Base-by-base conservation (phyloP, 2,329 filamentous ascomycete species). In the Chrysosporium keratinophilum region DNA sequence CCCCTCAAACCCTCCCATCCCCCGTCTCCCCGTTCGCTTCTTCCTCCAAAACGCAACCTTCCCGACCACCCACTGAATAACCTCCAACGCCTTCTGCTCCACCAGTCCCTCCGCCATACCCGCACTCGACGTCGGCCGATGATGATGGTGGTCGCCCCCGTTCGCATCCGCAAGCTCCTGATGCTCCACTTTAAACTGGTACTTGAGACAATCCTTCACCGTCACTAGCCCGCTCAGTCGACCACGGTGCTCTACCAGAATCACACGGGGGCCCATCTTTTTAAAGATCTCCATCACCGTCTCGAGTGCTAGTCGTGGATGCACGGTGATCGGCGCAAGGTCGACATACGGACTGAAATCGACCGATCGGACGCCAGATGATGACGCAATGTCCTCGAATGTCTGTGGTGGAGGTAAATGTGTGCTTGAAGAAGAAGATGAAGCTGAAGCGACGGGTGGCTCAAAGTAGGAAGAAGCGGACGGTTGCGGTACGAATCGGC, bases 281-380 rank as follows among this genome's bases (percentile, higher is more conserved):
- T 91, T 91, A 76, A 98, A 98, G 10, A 98, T 77, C 65, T 98
- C 93, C 89, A 98, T 96, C 33, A 95, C 91, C 0, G 93, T 98
- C 71, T 98, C 93, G 0, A 98, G 81, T 0, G 91, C 87, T 0
- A 97, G 80, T 1, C 88, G 83, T 0, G 93, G 93, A 65, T 98
- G 93, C 0, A 90, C 90, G 0, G 89, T 87, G 1, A 98, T 81
- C 0, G 93, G 93, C 0, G 90, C 95, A 7, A 84, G 78, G 66
- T 98, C 91, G 50, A 95, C 84, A 65, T 91, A 97, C 46, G 86
- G 83, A 62, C 83, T 85, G 61, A 98, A 87, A 65, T 97, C 88
- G 34, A 96, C 71, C 14, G 69, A 76, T 5, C 78, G 75, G 2
- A 80, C 76, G 0, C 77, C 75, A 1, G 76, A 76, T 0, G 78